Base-by-base conservation (phyloP, 768 basidiomycete genomes). In the Calocybe cyanea region DNA sequence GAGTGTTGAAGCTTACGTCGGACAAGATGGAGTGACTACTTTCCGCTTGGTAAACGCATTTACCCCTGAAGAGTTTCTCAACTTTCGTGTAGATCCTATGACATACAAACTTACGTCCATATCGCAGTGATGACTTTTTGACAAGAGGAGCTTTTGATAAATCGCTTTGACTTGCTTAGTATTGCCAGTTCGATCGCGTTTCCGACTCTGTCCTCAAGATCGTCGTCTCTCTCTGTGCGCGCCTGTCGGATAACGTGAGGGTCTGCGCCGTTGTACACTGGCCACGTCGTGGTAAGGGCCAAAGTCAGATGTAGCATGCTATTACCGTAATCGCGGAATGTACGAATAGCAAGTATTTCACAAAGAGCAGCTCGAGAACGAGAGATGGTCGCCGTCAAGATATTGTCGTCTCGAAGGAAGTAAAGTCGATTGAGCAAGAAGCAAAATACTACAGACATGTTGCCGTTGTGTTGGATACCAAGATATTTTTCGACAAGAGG, bases 121-220 rank as follows among this genome's bases (percentile, higher is more conserved):
- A 88, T 88, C 0, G 74, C 78, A 65, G 87, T 79, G 48, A 95
- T 94, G 39, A 97, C 88, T 57, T 84, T 92, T 60, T 96, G 93
- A 57, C 87, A 92, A 1, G 91, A 79, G 0, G 87, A 80, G 54
- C 83, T 85, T 59, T 92, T 91, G 58, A 95, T 92, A 65, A 97
- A 96, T 15, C 81, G 71, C 57, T 91, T 93, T 4, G 92, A 83
- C 57, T 83, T 85, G 49, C 87, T 80, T 17, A 95, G 72, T 52
- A 96, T 93, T 3, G 93, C 93, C 72, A 92, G 74, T 63, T 97
- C 93, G 40, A 96, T 87, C 1, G 92, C 93, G 57, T 93, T 96
- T 4, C 94, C 93, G 1, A 92, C 83, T 45, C 83, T 64, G 43
- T 91, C 82, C 56, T 89, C 85, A 24, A 85, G 61, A 55, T 87